Base-by-base conservation (phyloP, 2,329 filamentous ascomycete species). In the Stemphylium vesicarium region DNA sequence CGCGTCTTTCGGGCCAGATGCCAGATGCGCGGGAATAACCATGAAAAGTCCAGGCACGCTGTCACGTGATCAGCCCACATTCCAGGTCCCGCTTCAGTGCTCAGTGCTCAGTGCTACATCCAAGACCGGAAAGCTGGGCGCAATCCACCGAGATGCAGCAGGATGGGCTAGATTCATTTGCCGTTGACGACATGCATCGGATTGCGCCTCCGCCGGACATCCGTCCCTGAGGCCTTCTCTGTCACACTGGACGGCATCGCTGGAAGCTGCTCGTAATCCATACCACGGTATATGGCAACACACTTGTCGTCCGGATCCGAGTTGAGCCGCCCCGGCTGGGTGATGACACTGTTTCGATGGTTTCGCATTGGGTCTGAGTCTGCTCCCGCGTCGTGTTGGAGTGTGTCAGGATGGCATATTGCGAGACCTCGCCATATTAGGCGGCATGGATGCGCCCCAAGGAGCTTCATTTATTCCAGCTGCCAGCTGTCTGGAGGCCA, bases 121-220 rank as follows among this genome's bases (percentile, higher is more conserved):
- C 36, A 24, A 35, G n/a, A 29, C 33, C 40, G 39, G n/a, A 12
- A 15, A 32, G 32, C 43, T 29, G 37, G 20, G 50, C 50, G 50
- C 44, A 37, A 39, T 40, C n/a, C 16, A 38, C 46, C 39, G 40
- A 15, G 20, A 15, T 15, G 37, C 40, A 32, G 22, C 36, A 41
- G 47, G 36, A 26, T 22, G 53, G 35, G 45, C 41, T 46, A 36
- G 32, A 26, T 45, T 35, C 36, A 37, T 46, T 36, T 40, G 31
- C 47, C 52, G 29, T 55, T 52, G 45, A 53, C 57, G 54, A 49
- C 57, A 56, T 53, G 57, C 59, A 63, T 57, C 62, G 62, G 59
- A 61, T 56, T 60, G 54, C 45, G 54, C 38, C 39, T 45, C 51
- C 45, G 53, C 60, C 63, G 56, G 55, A 29, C 56, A 60, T 64